Percentiles rank a stretch among this genome's conserved stretches.
Conservation (phyloP, 2,329 filamentous ascomycete species). For the Diplodia scrobiculata region DNA sequence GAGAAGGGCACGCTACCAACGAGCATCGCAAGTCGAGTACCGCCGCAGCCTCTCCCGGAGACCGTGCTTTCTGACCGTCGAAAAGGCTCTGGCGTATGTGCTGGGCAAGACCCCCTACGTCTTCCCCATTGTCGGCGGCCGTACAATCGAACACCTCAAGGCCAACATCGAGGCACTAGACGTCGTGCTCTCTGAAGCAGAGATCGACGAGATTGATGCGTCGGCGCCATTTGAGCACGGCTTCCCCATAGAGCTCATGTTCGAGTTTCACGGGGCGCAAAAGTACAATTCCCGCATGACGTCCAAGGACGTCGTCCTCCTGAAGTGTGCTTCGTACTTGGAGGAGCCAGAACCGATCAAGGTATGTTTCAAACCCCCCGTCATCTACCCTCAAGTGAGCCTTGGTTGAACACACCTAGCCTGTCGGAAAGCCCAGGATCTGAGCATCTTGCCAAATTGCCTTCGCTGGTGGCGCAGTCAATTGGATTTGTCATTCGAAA, state of each 20-base stretch:
- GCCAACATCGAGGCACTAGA: conserved; percentile 61
- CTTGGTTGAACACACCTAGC: not conserved
- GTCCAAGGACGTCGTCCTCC: conserved; percentile 12
- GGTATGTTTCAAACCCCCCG: not conserved
- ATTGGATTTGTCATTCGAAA: not conserved
- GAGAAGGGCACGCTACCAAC: conserved; percentile 62
- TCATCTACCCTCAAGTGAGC: not conserved
- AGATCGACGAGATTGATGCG: conserved; percentile 59
- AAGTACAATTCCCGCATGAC: conserved; percentile 24
- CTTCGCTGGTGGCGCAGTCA: no score
- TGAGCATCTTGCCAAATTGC: not conserved
- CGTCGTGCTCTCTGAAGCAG: conserved; percentile 54
- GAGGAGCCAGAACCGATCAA: conserved; percentile 11
- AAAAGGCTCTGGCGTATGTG: conserved; percentile 67
- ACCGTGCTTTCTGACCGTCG: not conserved
- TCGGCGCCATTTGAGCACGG: conserved; percentile 59
- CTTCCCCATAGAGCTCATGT: conserved; percentile 55
- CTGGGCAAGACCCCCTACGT: conserved; percentile 71
- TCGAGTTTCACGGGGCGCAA: conserved; percentile 33
- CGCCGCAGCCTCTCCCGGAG: not conserved
- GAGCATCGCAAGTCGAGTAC: conserved; percentile 38
- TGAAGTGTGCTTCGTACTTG: conserved; percentile 14
- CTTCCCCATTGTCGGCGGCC: conserved; percentile 72
- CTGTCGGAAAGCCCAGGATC: not conserved
- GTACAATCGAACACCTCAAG: conserved; percentile 72